Conservation (phyloP, 768 basidiomycete genomes). For the Crassisporium funariophilum region DNA sequence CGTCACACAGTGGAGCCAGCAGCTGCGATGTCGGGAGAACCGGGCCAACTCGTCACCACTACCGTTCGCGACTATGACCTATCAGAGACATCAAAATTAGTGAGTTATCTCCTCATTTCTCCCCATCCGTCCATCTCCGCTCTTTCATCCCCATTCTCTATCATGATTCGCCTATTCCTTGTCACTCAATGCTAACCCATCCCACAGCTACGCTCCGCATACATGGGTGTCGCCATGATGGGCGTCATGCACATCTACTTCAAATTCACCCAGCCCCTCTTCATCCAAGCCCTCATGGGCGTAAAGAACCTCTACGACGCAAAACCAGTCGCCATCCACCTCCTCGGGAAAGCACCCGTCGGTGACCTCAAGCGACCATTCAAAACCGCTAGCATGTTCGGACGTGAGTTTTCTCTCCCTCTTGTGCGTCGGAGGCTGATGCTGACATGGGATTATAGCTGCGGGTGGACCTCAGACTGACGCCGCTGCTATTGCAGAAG, state of each 20-base stretch:
- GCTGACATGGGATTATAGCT: slow-evolving; percentile 25
- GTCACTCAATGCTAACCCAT: neutral
- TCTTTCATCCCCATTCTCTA: neutral
- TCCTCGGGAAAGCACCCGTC: slow-evolving; percentile 76
- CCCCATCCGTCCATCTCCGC: slow-evolving; percentile 1
- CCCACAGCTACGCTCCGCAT: slow-evolving; percentile 61
- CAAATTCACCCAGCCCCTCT: slow-evolving; percentile 94
- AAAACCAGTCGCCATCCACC: slow-evolving; percentile 79
- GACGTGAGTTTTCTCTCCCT: slow-evolving; percentile 45
- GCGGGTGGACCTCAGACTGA: slow-evolving; percentile 80
- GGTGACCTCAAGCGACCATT: slow-evolving; percentile 92
- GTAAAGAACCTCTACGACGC: slow-evolving; percentile 88
- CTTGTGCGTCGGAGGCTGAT: neutral
- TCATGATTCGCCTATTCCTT: neutral
- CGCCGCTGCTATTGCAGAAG: slow-evolving; percentile 82
- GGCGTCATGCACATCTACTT: slow-evolving; percentile 91
- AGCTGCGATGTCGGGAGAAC: slow-evolving; percentile 71
- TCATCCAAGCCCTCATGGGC: slow-evolving; percentile 96
- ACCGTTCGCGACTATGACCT: slow-evolving; percentile 96
- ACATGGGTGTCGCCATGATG: slow-evolving; percentile 86
- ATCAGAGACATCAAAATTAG: slow-evolving; percentile 79
- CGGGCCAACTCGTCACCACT: slow-evolving; percentile 80
- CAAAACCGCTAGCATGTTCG: slow-evolving; percentile 75
- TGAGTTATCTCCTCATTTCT: too few relatives aligned
- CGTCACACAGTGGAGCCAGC: slow-evolving; percentile 66